A percentile compares a stretch with the other conserved stretches of the same genome.
Conservation (phyloP, 2,329 filamentous ascomycete genomes). For the Plectosphaerella sp. region DNA sequence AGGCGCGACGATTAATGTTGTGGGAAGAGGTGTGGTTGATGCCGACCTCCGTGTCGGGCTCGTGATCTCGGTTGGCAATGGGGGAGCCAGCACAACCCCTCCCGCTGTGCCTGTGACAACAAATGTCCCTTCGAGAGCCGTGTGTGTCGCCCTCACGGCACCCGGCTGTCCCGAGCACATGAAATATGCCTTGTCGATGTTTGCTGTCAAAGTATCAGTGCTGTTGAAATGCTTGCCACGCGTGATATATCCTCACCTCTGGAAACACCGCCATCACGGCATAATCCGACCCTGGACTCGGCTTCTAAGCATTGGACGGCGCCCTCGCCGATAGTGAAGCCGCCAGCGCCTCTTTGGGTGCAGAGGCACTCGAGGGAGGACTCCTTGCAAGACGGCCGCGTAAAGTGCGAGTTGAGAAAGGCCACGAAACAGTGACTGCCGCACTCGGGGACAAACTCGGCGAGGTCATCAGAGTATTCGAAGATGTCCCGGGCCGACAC, state of each 20-base stretch:
- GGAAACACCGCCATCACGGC: constrained; percentile 37
- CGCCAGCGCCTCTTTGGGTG: constrained; percentile 49
- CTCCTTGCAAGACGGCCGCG: constrained; percentile 39
- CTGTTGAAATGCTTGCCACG: background rate
- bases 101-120: constrained; percentile 29
- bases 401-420: constrained; percentile 60
- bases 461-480: constrained; percentile 31
- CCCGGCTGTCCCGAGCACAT: constrained; percentile 51
- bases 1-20: constrained; percentile 7
- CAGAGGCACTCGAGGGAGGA: constrained; percentile 62
- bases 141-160: constrained; percentile 54
- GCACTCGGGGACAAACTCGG: constrained; percentile 50
- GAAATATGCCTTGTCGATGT: constrained; percentile 43
- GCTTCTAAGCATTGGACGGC: constrained; percentile 63
- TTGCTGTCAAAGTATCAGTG: constrained; percentile 20
- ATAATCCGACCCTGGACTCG: constrained; percentile 44
- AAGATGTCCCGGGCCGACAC: constrained; percentile 19
- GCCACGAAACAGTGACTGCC: constrained; percentile 56
- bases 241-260: constrained; percentile 24
- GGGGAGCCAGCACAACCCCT: constrained; percentile 24
- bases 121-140: constrained; percentile 54
- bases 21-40: constrained; percentile 5
- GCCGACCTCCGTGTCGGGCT: constrained; percentile 9
- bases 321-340: constrained; percentile 68
- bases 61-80: background rate